phyloP scores from a whole-genome alignment of 1,284 basidiomycete genomes.

The Porogramme epimiltina region DNA sequence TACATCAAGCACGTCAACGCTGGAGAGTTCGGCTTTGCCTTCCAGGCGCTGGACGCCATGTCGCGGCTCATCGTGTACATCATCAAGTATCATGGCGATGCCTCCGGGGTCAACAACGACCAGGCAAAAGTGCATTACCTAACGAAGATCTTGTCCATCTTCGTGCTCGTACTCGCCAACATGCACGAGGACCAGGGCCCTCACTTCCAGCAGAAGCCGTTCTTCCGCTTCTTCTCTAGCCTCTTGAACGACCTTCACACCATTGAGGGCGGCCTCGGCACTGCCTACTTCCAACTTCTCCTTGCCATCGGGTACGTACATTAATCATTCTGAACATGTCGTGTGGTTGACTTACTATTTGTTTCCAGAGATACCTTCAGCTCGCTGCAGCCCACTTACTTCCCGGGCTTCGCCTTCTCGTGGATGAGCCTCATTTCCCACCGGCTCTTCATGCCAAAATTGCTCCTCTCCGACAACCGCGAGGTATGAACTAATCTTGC shows the following conservation, averaged over 20 bases:
- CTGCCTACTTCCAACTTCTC: constrained; percentile 89
- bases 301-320: constrained; percentile 78
- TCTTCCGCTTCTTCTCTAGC: constrained; percentile 98
- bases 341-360: constrained; percentile 2
- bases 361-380: constrained; percentile 86
- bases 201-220: constrained; percentile 96
- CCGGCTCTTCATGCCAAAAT: constrained; percentile 95
- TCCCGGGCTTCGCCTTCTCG: constrained; percentile 97
- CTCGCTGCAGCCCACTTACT: constrained; percentile 94
- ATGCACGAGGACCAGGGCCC: constrained; percentile 93
- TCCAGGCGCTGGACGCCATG: constrained; percentile 95
- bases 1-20: constrained; percentile 86
- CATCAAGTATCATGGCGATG: constrained; percentile 99
- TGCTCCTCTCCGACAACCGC: constrained; percentile 81
- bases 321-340: background rate
- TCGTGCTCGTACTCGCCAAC: constrained; percentile 94
- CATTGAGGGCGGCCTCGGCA: constrained; percentile 82
- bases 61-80: constrained; percentile 96
- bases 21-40: constrained; percentile 79
- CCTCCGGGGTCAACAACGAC: constrained; percentile 84
- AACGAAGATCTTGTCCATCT: constrained; percentile 97
- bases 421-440: constrained; percentile 98
- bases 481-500: constrained; percentile 70
- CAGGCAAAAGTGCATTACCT: constrained; percentile 96
- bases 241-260: constrained; percentile 89